A percentile compares a stretch with the other conserved stretches of the same genome.
phyloP scores from a whole-genome alignment of 768 basidiomycete species.

The Mycena kentingensis region DNA sequence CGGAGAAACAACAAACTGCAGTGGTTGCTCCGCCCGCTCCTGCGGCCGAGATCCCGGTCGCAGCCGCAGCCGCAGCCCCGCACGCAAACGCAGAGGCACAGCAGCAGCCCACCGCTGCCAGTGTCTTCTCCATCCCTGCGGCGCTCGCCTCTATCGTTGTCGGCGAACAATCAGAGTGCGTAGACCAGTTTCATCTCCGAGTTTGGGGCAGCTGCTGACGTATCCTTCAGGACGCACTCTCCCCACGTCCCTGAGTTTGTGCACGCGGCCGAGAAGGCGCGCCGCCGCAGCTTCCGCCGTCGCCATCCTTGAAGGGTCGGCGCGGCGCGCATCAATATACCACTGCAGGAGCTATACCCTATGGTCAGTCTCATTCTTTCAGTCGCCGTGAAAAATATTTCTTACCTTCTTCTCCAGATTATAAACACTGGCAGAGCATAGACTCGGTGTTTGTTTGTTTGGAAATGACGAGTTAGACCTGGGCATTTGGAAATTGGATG shows the following conservation, averaged over 20 bases:
- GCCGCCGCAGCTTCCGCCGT: slow-evolving; percentile 23
- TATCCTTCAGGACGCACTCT: slow-evolving; percentile 4
- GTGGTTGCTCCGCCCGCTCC: not conserved
- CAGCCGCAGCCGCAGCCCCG: not conserved
- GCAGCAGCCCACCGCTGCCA: not conserved
- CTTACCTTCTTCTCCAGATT: not conserved
- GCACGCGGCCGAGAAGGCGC: slow-evolving; percentile 17
- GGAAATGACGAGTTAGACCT: too few species aligned
- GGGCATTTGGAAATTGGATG: too few species aligned
- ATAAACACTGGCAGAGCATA: too few species aligned
- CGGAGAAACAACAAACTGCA: not conserved
- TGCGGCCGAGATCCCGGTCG: slow-evolving; percentile 2
- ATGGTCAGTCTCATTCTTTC: too few species aligned
- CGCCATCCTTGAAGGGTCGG: slow-evolving; percentile 17
- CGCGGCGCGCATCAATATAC: slow-evolving; percentile 6
- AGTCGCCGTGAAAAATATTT: too few species aligned
- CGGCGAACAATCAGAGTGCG: slow-evolving; percentile 11
- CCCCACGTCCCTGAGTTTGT: slow-evolving; percentile 7
- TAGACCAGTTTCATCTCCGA: not conserved
- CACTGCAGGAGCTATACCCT: slow-evolving; percentile 12
- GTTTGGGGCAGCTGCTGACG: slow-evolving; percentile 4
- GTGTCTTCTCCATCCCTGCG: not conserved
- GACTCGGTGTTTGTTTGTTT: too few species aligned
- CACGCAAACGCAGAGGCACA: not conserved
- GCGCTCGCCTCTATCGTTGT: slow-evolving; percentile 6